Percentiles rank a stretch among this genome's conserved stretches.
Evolutionary conservation across 75 land plant species (phyloP).

Genomic region (Pinus taeda): DNA sequence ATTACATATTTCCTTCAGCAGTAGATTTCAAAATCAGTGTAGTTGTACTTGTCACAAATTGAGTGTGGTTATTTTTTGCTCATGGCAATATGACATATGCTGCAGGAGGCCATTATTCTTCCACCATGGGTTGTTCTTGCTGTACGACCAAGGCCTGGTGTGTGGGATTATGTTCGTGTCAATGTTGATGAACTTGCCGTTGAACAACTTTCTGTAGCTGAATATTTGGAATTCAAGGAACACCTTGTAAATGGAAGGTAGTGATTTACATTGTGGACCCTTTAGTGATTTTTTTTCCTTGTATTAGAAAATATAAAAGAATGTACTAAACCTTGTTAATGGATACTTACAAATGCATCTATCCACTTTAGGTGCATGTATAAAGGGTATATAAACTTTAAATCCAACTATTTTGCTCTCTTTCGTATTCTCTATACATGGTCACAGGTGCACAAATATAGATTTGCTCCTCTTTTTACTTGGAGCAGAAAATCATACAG

Average conservation of each 20-base stretch:
- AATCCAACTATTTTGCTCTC: neutral
- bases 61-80: neutral
- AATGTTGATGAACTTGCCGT: constrained; percentile 64
- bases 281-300: neutral
- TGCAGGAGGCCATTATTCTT: constrained; percentile 66
- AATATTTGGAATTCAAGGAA: constrained; percentile 60
- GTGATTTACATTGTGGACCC: neutral
- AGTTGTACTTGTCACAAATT: neutral
- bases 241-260: constrained; percentile 35
- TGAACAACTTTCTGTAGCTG: constrained; percentile 46
- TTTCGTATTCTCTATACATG: neutral
- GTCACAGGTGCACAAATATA: neutral
- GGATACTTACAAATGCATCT: neutral
- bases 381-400: too few species aligned
- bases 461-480: neutral
- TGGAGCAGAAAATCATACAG: neutral
- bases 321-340: neutral
- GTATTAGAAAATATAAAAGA: neutral
- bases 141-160: constrained; percentile 60
- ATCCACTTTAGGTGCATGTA: neutral
- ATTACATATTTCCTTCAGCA: neutral
- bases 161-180: constrained; percentile 64
- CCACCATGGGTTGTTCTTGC: constrained; percentile 63
- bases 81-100: neutral
- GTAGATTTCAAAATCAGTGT: neutral